These are phyloP conservation scores for Xylariaceae sp. DNA, from an alignment of 2,329 filamentous ascomycete species.

Conservation along the genomic window DNA sequence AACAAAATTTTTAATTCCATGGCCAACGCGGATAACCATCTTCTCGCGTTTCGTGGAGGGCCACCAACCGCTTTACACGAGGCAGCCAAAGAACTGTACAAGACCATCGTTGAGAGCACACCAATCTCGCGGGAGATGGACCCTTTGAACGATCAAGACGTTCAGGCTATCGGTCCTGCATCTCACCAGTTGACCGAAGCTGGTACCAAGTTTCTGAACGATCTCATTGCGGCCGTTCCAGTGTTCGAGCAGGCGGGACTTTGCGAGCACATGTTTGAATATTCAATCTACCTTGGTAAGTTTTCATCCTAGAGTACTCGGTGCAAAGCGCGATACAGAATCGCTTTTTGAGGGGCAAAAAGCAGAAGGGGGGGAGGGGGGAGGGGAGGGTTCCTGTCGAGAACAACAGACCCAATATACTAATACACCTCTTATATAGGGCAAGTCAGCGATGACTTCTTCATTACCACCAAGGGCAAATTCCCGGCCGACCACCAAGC, in stretches of 20 bases:
- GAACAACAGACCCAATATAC: not conserved
- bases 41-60: slow-evolving; percentile 11
- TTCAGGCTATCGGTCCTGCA: slow-evolving; percentile 8
- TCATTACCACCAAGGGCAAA: slow-evolving; percentile 8
- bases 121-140: not conserved
- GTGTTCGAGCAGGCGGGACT: slow-evolving; percentile 9
- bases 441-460: slow-evolving; percentile 12
- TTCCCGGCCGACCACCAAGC: slow-evolving; percentile 13
- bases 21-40: slow-evolving; percentile 12
- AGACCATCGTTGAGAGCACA: slow-evolving; percentile 4
- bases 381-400: not conserved
- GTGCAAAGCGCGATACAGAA: not conserved
- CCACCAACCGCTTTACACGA: slow-evolving; percentile 9
- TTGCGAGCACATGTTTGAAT: slow-evolving; percentile 9
- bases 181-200: not conserved
- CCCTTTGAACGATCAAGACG: slow-evolving; percentile 17
- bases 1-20: slow-evolving; percentile 6
- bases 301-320: not conserved
- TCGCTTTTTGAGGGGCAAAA: not conserved
- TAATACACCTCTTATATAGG: slow-evolving; percentile 6
- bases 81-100: slow-evolving; percentile 5
- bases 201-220: slow-evolving; percentile 10
- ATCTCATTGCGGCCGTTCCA: slow-evolving; percentile 7
- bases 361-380: not conserved
- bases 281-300: slow-evolving; percentile 11